A percentile compares a stretch with the other conserved stretches of the same genome.
These are phyloP conservation scores for Mycena maculata DNA, from an alignment of 768 basidiomycete species.

Conservation along the genomic window DNA sequence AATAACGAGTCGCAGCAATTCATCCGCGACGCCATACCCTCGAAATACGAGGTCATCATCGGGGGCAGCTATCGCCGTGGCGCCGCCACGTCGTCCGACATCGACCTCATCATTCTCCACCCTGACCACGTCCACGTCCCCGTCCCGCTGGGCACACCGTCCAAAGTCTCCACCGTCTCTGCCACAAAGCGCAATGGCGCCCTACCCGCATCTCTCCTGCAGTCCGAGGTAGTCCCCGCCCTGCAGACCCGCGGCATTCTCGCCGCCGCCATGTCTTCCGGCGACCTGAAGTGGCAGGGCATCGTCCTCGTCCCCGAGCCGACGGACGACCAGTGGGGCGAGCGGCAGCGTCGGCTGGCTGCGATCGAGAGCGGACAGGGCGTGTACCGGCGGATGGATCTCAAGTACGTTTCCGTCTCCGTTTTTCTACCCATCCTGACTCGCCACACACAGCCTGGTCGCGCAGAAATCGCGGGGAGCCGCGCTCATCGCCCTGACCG, in stretches of 20 bases:
- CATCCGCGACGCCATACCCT: slow-evolving; percentile 57
- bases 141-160: slow-evolving; percentile 30
- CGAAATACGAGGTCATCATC: slow-evolving; percentile 61
- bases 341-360: slow-evolving; percentile 39
- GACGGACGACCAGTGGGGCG: slow-evolving; percentile 34
- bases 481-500: slow-evolving; percentile 65
- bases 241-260: slow-evolving; percentile 60
- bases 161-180: slow-evolving; percentile 9
- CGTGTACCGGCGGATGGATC: slow-evolving; percentile 50
- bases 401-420: slow-evolving; percentile 51
- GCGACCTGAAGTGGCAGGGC: slow-evolving; percentile 61
- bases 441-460: slow-evolving; percentile 50
- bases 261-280: slow-evolving; percentile 47
- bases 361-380: slow-evolving; percentile 48
- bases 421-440: slow-evolving; percentile 22
- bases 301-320: slow-evolving; percentile 59
- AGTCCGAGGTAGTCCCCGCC: slow-evolving; percentile 52
- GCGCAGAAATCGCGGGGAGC: slow-evolving; percentile 64
- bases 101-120: slow-evolving; percentile 59
- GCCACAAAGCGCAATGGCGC: neutral
- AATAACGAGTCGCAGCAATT: slow-evolving; percentile 54
- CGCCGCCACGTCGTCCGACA: slow-evolving; percentile 45
- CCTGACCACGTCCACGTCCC: slow-evolving; percentile 58
- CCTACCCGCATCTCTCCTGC: slow-evolving; percentile 40
- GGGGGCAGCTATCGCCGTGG: slow-evolving; percentile 69